Conservation (phyloP, 768 basidiomycete species). For the Coprinopsis cinerea region DNA sequence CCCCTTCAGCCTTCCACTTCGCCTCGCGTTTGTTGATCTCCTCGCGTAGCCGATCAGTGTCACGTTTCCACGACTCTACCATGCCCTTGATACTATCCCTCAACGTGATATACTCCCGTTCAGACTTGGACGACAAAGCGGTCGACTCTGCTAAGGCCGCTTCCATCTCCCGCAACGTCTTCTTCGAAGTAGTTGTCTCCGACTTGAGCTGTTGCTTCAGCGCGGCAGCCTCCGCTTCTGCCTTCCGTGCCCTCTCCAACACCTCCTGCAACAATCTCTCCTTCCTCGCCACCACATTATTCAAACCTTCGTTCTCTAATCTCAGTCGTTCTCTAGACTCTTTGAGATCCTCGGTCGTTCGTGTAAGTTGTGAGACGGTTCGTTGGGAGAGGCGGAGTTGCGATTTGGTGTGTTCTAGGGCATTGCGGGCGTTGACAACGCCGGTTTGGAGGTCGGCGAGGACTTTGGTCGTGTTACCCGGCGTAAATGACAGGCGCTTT, state of each 20-base stretch:
- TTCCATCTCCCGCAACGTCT: constrained; percentile 78
- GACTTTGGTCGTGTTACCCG: constrained; percentile 82
- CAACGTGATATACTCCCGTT: constrained; percentile 77
- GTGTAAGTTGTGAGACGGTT: constrained; percentile 75
- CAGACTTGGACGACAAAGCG: constrained; percentile 70
- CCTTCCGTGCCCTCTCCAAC: constrained; percentile 79
- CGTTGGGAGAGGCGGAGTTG: constrained; percentile 79
- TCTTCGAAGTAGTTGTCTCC: constrained; percentile 69
- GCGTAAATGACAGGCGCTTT: constrained; percentile 55
- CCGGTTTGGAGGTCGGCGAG: constrained; percentile 83
- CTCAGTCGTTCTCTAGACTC: constrained; percentile 78
- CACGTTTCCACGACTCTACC: constrained; percentile 66
- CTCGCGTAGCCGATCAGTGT: constrained; percentile 62
- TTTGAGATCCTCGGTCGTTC: constrained; percentile 85
- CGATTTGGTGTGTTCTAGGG: constrained; percentile 80
- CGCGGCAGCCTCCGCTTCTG: constrained; percentile 66
- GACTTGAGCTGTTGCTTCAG: constrained; percentile 70
- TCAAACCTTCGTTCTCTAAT: constrained; percentile 82
- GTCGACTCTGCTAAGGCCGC: constrained; percentile 65
- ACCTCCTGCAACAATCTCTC: constrained; percentile 86
- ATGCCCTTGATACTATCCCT: constrained; percentile 73
- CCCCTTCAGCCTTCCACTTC: constrained; percentile 58
- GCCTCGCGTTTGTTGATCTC: constrained; percentile 77
- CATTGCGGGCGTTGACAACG: constrained; percentile 70
- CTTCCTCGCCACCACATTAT: constrained; percentile 83